Evolutionary conservation across 768 basidiomycete species (phyloP), one percentile per base, ranked within the genome.

Genomic region (Suillus discolor): DNA sequence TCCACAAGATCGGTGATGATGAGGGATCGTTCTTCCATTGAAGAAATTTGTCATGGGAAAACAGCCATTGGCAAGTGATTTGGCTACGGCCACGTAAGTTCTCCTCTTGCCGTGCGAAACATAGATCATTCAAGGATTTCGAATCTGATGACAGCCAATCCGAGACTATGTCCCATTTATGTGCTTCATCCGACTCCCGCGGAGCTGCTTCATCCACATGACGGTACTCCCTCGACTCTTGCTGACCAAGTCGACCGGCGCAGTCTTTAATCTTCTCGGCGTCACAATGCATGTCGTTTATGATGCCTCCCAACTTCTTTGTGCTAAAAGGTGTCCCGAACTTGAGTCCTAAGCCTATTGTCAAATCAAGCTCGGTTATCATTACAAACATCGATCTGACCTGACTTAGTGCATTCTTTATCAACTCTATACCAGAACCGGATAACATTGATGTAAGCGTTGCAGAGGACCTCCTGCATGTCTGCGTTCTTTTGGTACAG

Each of bases 371-470:
- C 34, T 6, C 20, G 20, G 44, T 44, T 44, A 8, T 20, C 44
- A 20, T 44, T 31, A 31, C 31, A 44, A 44, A 20, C 44, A 3
- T 34, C 5, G 20, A 6, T 44, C 54, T 57, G 34, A 57, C 57
- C 63, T 15, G 55, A 67, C 20, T 49, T 54, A 1, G 67, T 25
- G 57, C 73, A 74, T 38, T 74, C 71, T 39, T 72, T 71, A 49
- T 72, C 65, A 6, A 73, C 72, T 4, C 68, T 66, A 28, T 60
- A 15, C 73, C 72, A 74, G 49, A 74, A 74, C 31, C 67, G 69
- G 36, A 74, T 42, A 20, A 74, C 70, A 28, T 68, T 68, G 25
- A 67, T 68, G 44, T 70, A 74, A 12, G 72, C 49, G 1, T 64
- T 23, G 59, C 66, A 71, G 28, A 73, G 59, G 3, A 68, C 38